phyloP scores from a whole-genome alignment of 352 stramenopile genomes.

The Pythium apleroticum region DNA sequence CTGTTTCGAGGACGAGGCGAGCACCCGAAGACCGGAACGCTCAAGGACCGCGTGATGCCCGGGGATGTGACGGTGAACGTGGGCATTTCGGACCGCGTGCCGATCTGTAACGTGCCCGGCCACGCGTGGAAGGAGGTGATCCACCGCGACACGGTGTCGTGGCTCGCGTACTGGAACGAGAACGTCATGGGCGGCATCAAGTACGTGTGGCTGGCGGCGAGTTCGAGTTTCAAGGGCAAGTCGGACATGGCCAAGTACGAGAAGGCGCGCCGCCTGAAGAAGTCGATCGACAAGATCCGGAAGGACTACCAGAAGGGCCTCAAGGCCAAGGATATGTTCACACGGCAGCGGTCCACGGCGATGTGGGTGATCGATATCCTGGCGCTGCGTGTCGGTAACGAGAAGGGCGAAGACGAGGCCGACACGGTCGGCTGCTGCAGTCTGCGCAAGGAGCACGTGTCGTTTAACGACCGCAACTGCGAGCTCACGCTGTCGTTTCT shows the following conservation, averaged over 20 bases:
- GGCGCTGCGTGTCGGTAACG: constrained; percentile 99
- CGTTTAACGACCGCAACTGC: constrained; percentile 92
- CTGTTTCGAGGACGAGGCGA: constrained; percentile 98
- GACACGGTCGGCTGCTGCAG: constrained; percentile 99
- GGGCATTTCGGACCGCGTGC: constrained; percentile 89
- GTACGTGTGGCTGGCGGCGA: constrained; percentile 98
- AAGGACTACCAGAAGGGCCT: constrained; percentile 91
- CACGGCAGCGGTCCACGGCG: constrained; percentile 95
- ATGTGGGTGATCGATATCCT: constrained; percentile 99
- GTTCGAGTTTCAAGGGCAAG: constrained; percentile 99
- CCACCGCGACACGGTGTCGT: constrained; percentile 91
- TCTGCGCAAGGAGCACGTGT: constrained; percentile 98
- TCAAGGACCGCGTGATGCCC: constrained; percentile 96
- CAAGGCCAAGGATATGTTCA: constrained; percentile 89
- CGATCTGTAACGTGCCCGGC: constrained; percentile 90
- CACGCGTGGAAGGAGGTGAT: constrained; percentile 97
- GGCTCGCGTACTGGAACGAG: constrained; percentile 97
- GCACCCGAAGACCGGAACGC: constrained; percentile 98
- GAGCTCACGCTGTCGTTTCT: constrained; percentile 99
- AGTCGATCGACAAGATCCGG: constrained; percentile 96
- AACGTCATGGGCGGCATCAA: constrained; percentile 99
- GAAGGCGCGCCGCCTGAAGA: constrained; percentile 97
- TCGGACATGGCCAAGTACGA: constrained; percentile 99
- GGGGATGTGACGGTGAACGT: constrained; percentile 98
- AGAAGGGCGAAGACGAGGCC: constrained; percentile 99